Evolutionary conservation across 2,329 filamentous ascomycete genomes (phyloP).

Genomic region (Hypoxylon sp.): DNA sequence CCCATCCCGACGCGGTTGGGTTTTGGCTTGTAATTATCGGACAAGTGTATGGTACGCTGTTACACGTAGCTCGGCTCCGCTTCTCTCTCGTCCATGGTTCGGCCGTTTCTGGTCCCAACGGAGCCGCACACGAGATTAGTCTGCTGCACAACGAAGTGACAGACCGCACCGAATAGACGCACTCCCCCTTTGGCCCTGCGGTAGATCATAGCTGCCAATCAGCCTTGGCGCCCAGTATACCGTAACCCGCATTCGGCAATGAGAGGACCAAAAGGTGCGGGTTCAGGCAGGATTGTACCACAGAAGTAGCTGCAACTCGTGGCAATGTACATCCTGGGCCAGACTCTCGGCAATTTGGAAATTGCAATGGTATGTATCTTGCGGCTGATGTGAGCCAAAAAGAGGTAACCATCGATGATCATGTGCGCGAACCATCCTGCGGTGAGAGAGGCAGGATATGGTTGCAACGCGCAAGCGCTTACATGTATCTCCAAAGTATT

Average conservation of each 20-base stretch:
- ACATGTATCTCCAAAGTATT: conserved; percentile 41
- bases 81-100: conserved; percentile 40
- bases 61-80: conserved; percentile 43
- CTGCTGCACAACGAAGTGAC: conserved; percentile 36
- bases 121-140: conserved; percentile 45
- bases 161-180: conserved; percentile 25
- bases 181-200: conserved; percentile 25
- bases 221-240: conserved; percentile 25
- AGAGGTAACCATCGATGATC: conserved; percentile 41
- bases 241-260: conserved; percentile 31
- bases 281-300: conserved; percentile 40
- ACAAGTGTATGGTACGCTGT: conserved; percentile 26
- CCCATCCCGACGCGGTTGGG: conserved; percentile 18
- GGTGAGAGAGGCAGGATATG: conserved; percentile 42
- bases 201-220: conserved; percentile 35
- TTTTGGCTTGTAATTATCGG: conserved; percentile 24
- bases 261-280: conserved; percentile 28
- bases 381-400: conserved; percentile 46
- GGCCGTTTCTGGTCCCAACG: conserved; percentile 41
- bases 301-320: conserved; percentile 26
- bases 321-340: conserved; percentile 30
- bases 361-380: conserved; percentile 23
- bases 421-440: conserved; percentile 43
- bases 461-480: conserved; percentile 45
- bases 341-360: conserved; percentile 30